Percentiles rank a stretch among this genome's conserved stretches.
Conservation (phyloP, 306 rosid genomes). For the Biancaea sappan region DNA sequence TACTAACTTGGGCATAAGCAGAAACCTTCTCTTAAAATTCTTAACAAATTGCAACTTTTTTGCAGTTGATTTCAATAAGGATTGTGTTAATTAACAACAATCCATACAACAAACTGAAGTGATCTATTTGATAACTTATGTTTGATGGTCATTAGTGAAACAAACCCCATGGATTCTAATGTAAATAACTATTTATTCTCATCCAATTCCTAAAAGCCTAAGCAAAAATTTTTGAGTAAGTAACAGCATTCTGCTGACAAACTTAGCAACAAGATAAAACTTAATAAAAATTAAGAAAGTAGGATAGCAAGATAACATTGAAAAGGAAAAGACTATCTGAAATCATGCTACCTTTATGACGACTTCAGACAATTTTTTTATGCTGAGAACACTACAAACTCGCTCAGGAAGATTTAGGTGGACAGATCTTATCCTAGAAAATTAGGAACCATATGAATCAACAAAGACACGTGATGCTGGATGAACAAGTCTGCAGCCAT, state of each 20-base stretch:
- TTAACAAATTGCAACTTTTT: slow-evolving; percentile 86
- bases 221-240: slow-evolving; percentile 40
- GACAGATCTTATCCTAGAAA: slow-evolving; percentile 81
- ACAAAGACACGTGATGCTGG: slow-evolving; percentile 76
- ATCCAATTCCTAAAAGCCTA: slow-evolving; percentile 74
- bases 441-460: slow-evolving; percentile 87
- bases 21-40: slow-evolving; percentile 68
- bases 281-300: slow-evolving; percentile 18
- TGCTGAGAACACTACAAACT: slow-evolving; percentile 67
- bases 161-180: slow-evolving; percentile 60
- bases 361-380: slow-evolving; percentile 77
- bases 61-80: slow-evolving; percentile 62
- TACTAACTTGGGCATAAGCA: slow-evolving; percentile 79
- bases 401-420: slow-evolving; percentile 90
- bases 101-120: slow-evolving; percentile 83
- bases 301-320: neutral
- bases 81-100: slow-evolving; percentile 55
- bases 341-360: slow-evolving; percentile 75
- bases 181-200: slow-evolving; percentile 56
- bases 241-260: slow-evolving; percentile 24
- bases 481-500: slow-evolving; percentile 94
- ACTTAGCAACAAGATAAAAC: neutral
- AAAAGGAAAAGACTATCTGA: slow-evolving; percentile 29
- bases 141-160: slow-evolving; percentile 59
- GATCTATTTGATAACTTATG: slow-evolving; percentile 75